A percentile compares a stretch with the other conserved stretches of the same genome.
These are phyloP conservation scores for Pachyrhizus erosus DNA, from an alignment of 306 rosid species.

Conservation along the genomic window DNA sequence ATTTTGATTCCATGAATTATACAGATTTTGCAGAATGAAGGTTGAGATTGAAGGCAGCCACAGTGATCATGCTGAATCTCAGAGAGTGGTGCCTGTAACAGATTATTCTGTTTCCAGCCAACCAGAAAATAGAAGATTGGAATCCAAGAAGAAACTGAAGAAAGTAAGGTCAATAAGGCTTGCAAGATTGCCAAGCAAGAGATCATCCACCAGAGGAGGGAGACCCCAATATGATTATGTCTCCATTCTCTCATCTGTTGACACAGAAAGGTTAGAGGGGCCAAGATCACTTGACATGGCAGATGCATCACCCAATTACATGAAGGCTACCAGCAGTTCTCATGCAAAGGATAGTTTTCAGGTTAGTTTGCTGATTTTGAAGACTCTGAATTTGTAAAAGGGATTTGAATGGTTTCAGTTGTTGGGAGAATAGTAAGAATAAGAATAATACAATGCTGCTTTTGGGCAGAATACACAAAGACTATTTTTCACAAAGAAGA, in stretches of 20 bases:
- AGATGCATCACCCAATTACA: constrained; percentile 60
- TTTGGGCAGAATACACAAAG: constrained; percentile 56
- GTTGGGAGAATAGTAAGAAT: background rate
- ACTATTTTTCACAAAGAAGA: constrained; percentile 46
- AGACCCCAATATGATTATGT: constrained; percentile 46
- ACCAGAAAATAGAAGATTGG: constrained; percentile 40
- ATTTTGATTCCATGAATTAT: constrained; percentile 1
- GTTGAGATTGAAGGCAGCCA: constrained; percentile 36
- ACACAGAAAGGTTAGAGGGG: constrained; percentile 35
- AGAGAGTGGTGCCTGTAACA: constrained; percentile 32
- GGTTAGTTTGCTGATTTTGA: constrained; percentile 51
- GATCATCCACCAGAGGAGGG: constrained; percentile 47
- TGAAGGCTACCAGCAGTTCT: constrained; percentile 63
- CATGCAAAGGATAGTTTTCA: constrained; percentile 62
- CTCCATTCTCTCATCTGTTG: constrained; percentile 32
- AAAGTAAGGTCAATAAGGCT: constrained; percentile 70
- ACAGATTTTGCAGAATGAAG: constrained; percentile 40
- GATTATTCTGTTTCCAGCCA: constrained; percentile 38
- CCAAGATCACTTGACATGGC: constrained; percentile 42
- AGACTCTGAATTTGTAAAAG: background rate
- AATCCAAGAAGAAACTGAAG: constrained; percentile 61
- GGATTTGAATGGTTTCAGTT: constrained; percentile 29
- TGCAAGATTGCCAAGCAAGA: constrained; percentile 58
- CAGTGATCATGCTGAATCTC: constrained; percentile 40
- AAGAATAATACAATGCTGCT: constrained; percentile 29